phyloP scores from a whole-genome alignment of 129 eudicot species.

The Artemisia argyi region DNA sequence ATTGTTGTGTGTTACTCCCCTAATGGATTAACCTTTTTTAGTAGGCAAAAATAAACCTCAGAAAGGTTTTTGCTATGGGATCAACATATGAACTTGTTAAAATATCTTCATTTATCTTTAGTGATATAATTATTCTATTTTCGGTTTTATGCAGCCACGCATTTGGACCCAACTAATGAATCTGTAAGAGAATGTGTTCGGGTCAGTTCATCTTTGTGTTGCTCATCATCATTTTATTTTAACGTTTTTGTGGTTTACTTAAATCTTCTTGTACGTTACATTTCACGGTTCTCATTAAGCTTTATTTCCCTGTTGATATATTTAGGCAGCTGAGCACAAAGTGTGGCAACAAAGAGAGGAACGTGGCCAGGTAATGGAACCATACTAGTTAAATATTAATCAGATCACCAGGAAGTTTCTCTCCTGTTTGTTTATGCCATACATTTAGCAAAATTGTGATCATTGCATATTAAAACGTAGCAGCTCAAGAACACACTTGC shows the following conservation, averaged over 20 bases:
- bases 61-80: not conserved
- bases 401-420: not conserved
- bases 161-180: slow-evolving; percentile 81
- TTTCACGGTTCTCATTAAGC: slow-evolving; percentile 5
- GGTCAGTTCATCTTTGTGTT: slow-evolving; percentile 47
- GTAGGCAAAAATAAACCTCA: not conserved
- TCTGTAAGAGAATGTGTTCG: slow-evolving; percentile 66
- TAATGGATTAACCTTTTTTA: not conserved
- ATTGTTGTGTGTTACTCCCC: not conserved
- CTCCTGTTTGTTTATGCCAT: slow-evolving; percentile 3
- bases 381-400: not conserved
- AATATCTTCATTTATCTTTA: not conserved
- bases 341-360: slow-evolving; percentile 34
- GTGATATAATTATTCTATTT: not conserved
- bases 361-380: slow-evolving; percentile 43
- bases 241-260: not conserved
- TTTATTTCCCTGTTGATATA: slow-evolving; percentile 7
- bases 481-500: not conserved
- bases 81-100: not conserved
- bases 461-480: not conserved
- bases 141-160: slow-evolving; percentile 55
- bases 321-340: slow-evolving; percentile 76
- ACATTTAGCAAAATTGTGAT: not conserved
- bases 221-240: no score
- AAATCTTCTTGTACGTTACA: not conserved